Percentiles rank a stretch among this genome's conserved stretches.
Conservation (phyloP, 73 alveolate species). For the Durusdinium trenchii region DNA sequence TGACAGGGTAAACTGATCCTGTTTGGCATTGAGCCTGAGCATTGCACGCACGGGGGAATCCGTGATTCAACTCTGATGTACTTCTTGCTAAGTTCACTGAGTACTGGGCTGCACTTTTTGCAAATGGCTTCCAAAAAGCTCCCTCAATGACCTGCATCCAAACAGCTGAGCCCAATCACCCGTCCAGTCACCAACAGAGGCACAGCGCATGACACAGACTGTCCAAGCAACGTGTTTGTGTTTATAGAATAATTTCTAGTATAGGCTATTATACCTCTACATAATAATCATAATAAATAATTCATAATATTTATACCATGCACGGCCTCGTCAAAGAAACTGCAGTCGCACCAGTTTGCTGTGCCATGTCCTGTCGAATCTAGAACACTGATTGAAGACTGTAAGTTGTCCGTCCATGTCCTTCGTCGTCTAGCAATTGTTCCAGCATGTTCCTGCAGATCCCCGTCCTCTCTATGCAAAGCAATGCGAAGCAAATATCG, state of each 20-base stretch:
- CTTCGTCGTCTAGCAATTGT: no score
- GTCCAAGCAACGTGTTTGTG: no score
- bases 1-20: conserved; percentile 46
- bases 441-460: no score
- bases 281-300: not conserved
- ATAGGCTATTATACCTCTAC: not conserved
- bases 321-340: conserved; percentile 43
- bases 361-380: conserved; percentile 40
- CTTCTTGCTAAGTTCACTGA: not conserved
- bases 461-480: conserved; percentile 58
- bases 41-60: not conserved
- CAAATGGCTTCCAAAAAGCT: conserved; percentile 80
- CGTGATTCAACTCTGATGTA: no score
- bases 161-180: not conserved
- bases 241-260: no score
- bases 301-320: not conserved
- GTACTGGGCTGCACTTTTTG: conserved; percentile 19
- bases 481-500: conserved; percentile 66
- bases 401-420: no score
- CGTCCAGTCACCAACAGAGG: no score
- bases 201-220: no score
- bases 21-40: conserved; percentile 15
- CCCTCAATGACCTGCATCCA: conserved; percentile 60
- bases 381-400: no score
- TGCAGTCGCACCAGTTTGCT: conserved; percentile 4